A percentile compares a stretch with the other conserved stretches of the same genome.
Evolutionary conservation across 306 rosid genomes (phyloP).

Genomic region (Cucurbita argyrosperma): DNA sequence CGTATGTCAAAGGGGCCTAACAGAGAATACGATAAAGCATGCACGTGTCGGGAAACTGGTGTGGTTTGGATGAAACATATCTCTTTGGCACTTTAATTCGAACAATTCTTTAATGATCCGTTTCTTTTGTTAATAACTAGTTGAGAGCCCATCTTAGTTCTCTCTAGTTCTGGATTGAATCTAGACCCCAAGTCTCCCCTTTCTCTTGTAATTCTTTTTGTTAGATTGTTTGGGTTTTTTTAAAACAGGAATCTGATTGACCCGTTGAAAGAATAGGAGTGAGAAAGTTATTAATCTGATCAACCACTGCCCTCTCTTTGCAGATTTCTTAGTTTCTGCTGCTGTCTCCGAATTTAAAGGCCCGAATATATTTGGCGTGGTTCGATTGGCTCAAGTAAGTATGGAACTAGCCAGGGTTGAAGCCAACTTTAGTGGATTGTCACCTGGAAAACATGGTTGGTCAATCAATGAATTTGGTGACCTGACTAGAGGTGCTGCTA

Average conservation of each 20-base stretch:
- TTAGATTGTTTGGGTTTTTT: too few species aligned
- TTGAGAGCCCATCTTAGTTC: not conserved
- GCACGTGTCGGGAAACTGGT: not conserved
- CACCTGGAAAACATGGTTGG: slow-evolving; percentile 90
- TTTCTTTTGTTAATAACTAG: not conserved
- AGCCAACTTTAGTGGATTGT: slow-evolving; percentile 67
- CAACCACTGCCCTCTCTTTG: slow-evolving; percentile 7
- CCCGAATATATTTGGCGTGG: slow-evolving; percentile 71
- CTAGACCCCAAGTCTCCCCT: not conserved
- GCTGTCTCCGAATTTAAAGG: slow-evolving; percentile 95
- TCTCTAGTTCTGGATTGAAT: too few species aligned
- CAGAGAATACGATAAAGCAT: not conserved
- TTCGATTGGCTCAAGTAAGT: slow-evolving; percentile 75
- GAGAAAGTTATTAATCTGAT: not conserved
- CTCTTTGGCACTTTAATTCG: not conserved
- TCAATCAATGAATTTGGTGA: slow-evolving; percentile 89
- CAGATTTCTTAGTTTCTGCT: slow-evolving; percentile 82
- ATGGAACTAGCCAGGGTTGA: slow-evolving; percentile 89
- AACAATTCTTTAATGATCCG: not conserved
- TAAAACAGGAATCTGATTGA: not conserved
- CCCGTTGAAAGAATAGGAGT: not conserved
- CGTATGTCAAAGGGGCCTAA: not conserved
- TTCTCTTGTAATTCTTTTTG: not conserved
- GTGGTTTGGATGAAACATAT: not conserved
- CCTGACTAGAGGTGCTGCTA: slow-evolving; percentile 69